Percentiles rank a stretch among this genome's conserved stretches.
These are phyloP conservation scores for Candida sp. DNA, from an alignment of 1,139 yeast species.

Conservation along the genomic window DNA sequence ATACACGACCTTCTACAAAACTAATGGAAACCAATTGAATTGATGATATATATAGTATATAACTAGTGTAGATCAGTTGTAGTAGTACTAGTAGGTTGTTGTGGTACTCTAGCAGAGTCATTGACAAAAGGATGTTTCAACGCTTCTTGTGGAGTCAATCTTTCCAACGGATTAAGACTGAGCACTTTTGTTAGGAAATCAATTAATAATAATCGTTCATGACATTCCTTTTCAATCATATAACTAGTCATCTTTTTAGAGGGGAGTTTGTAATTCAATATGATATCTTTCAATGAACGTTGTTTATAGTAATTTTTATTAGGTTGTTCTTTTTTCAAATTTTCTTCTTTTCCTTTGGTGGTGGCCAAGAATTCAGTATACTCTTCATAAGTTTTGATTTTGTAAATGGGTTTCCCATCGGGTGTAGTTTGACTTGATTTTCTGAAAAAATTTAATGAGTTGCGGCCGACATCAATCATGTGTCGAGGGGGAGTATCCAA, in stretches of 20 bases:
- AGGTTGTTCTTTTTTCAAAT: conserved; percentile 64
- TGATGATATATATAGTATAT: neutral
- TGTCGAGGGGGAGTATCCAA: conserved; percentile 89
- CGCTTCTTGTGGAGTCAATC: conserved; percentile 98
- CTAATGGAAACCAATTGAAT: too few relatives aligned
- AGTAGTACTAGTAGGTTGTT: neutral
- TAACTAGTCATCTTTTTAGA: conserved; percentile 66
- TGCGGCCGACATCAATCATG: conserved; percentile 96
- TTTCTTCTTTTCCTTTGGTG: conserved; percentile 37
- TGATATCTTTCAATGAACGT: conserved; percentile 66
- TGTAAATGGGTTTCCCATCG: conserved; percentile 26
- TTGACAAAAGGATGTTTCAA: conserved; percentile 84
- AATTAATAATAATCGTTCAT: conserved; percentile 65
- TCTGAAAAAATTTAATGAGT: conserved; percentile 66
- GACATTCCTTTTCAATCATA: conserved; percentile 66
- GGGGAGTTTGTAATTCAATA: conserved; percentile 72
- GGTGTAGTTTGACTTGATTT: conserved; percentile 29
- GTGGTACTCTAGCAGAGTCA: conserved; percentile 14
- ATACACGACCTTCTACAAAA: too few relatives aligned
- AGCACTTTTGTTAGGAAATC: conserved; percentile 79
- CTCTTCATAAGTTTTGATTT: conserved; percentile 32
- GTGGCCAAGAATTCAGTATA: conserved; percentile 33
- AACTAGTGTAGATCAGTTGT: neutral
- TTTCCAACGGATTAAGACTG: conserved; percentile 84
- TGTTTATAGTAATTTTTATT: conserved; percentile 85